These are phyloP conservation scores for Groenewaldozyma salmanticensis DNA, from an alignment of 805 yeast species.

Conservation along the genomic window DNA sequence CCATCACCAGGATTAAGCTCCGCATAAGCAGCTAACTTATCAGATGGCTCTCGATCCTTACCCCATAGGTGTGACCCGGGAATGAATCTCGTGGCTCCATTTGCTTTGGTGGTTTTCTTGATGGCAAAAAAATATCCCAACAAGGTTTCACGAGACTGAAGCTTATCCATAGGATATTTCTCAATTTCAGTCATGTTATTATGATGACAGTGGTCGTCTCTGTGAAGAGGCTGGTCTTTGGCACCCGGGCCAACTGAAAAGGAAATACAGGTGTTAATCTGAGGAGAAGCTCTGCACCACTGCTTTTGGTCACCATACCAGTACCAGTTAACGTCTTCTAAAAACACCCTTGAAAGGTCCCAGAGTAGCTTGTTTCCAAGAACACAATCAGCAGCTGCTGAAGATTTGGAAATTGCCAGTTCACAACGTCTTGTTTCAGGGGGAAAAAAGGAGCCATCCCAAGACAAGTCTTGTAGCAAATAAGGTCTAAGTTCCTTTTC, in stretches of 20 bases:
- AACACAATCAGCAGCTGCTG: constrained; percentile 2
- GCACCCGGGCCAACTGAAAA: constrained; percentile 24
- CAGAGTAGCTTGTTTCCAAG: neutral
- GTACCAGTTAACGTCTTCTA: constrained; percentile 3
- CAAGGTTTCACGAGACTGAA: constrained; percentile 13
- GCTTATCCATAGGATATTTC: constrained; percentile 10
- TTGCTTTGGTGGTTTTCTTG: constrained; percentile 22
- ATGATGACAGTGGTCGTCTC: constrained; percentile 23
- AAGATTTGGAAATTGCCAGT: constrained; percentile 4
- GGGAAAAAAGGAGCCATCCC: constrained; percentile 4
- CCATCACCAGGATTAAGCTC: constrained; percentile 24
- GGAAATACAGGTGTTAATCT: constrained; percentile 13
- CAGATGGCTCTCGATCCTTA: constrained; percentile 19
- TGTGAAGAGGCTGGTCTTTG: constrained; percentile 19
- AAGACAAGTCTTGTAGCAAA: neutral
- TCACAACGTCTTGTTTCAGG: constrained; percentile 4
- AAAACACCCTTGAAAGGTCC: neutral
- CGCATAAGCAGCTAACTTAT: constrained; percentile 19
- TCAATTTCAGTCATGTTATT: constrained; percentile 16
- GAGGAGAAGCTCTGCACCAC: constrained; percentile 4
- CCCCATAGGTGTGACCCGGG: constrained; percentile 29
- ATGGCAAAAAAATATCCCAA: constrained; percentile 23
- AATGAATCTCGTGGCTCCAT: constrained; percentile 27
- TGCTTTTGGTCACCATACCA: constrained; percentile 3
- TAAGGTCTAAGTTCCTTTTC: constrained; percentile 5